Conservation (phyloP, 139 green algal species). For the Haematococcus lacustris region DNA sequence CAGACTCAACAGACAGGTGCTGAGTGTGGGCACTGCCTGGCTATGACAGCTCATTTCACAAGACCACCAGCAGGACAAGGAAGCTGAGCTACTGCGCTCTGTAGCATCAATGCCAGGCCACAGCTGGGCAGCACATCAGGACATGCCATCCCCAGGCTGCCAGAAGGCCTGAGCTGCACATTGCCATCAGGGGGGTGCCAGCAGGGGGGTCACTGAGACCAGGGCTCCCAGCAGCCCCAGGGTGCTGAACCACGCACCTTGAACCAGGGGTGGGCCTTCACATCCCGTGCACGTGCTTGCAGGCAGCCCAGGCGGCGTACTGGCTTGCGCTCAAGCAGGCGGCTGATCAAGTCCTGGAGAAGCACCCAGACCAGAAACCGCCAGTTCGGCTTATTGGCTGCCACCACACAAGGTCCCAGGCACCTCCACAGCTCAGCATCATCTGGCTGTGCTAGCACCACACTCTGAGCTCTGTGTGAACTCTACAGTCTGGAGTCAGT, state of each 20-base stretch:
- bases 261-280: constrained; percentile 93
- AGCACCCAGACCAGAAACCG: too few species aligned
- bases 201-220: too few species aligned
- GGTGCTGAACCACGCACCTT: constrained; percentile 19
- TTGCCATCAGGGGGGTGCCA: neutral
- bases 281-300: constrained; percentile 57
- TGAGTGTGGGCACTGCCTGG: neutral
- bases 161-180: neutral
- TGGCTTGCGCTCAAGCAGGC: constrained; percentile 84
- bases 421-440: neutral
- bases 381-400: too few species aligned
- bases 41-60: neutral
- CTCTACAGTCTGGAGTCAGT: too few species aligned
- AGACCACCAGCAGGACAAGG: neutral
- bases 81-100: neutral
- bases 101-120: neutral
- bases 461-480: too few species aligned
- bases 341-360: constrained; percentile 67
- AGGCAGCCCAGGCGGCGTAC: constrained; percentile 82
- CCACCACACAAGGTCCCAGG: neutral
- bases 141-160: neutral
- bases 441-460: too few species aligned
- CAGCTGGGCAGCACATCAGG: too few species aligned
- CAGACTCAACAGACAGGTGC: neutral
- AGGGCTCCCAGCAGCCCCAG: too few species aligned